phyloP scores from a whole-genome alignment of 2,329 filamentous ascomycete genomes.

The Hypoxylon sp. region DNA sequence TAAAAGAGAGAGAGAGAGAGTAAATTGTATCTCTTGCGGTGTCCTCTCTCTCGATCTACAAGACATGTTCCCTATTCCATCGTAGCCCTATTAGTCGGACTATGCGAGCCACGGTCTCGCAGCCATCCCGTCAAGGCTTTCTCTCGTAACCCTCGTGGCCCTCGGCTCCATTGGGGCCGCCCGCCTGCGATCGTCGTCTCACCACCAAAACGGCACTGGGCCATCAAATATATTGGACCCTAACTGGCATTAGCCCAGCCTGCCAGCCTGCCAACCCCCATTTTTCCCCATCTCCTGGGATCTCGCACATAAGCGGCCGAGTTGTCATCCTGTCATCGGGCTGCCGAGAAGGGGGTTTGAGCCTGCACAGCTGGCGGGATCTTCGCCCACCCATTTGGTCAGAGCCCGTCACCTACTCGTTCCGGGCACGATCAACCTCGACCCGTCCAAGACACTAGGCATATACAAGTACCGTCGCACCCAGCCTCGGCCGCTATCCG shows the following conservation, averaged over 20 bases:
- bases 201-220: slow-evolving; percentile 23
- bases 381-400: slow-evolving; percentile 31
- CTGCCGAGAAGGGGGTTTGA: slow-evolving; percentile 34
- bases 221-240: slow-evolving; percentile 32
- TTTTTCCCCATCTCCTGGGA: slow-evolving; percentile 29
- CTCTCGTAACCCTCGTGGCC: slow-evolving; percentile 24
- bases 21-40: background rate
- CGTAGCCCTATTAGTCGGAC: background rate
- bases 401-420: slow-evolving; percentile 40
- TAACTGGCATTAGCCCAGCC: background rate
- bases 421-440: slow-evolving; percentile 41
- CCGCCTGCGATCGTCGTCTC: slow-evolving; percentile 29
- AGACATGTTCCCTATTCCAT: slow-evolving; percentile 14
- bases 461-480: slow-evolving; percentile 34
- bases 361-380: slow-evolving; percentile 34
- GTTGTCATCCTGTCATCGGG: slow-evolving; percentile 27
- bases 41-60: slow-evolving; percentile 9
- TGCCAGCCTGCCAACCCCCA: too few species aligned
- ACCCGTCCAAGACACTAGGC: slow-evolving; percentile 35
- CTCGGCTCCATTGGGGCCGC: slow-evolving; percentile 27
- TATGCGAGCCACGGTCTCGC: slow-evolving; percentile 1
- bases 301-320: slow-evolving; percentile 9
- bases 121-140: too few species aligned
- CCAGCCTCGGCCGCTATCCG: slow-evolving; percentile 32
- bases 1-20: too few species aligned